Conservation (phyloP, 805 yeast species). For the Brettanomyces nanus region DNA sequence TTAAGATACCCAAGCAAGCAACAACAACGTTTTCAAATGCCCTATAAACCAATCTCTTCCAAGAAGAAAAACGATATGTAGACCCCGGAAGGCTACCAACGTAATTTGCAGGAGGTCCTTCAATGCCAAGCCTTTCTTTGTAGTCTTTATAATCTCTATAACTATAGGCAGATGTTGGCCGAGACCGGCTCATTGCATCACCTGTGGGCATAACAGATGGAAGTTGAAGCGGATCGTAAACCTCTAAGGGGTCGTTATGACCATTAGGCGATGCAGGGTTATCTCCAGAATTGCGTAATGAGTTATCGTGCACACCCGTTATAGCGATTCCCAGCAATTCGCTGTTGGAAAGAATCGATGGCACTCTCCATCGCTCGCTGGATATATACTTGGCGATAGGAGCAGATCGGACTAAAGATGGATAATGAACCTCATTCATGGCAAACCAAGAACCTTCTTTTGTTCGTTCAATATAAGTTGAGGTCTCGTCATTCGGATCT, state of each 20-base stretch:
- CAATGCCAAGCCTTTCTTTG: conserved; percentile 11
- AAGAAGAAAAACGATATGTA: conserved; percentile 13
- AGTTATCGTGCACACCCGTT: conserved; percentile 41
- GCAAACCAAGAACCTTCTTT: conserved; percentile 75
- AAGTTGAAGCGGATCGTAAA: conserved; percentile 14
- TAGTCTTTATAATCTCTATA: conserved; percentile 3
- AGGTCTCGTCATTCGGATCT: conserved; percentile 13
- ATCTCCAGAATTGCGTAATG: conserved; percentile 8
- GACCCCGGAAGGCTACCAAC: conserved; percentile 9
- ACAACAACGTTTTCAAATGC: conserved; percentile 44
- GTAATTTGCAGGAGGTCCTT: conserved; percentile 12
- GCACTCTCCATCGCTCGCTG: conserved; percentile 35
- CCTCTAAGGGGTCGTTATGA: conserved; percentile 8
- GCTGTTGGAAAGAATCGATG: conserved; percentile 29
- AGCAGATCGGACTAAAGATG: conserved; percentile 74
- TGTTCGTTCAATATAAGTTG: conserved; percentile 63
- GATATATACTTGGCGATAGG: conserved; percentile 60
- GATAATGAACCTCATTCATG: conserved; percentile 67
- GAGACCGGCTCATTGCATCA: conserved; percentile 8
- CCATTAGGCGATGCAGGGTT: not conserved
- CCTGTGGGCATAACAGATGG: conserved; percentile 21
- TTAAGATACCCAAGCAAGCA: conserved; percentile 28
- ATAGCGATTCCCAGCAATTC: conserved; percentile 34
- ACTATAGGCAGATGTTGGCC: conserved; percentile 7
- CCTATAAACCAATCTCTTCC: conserved; percentile 17